These are phyloP conservation scores for Phytophthora hibernalis DNA, from an alignment of 352 stramenopile species.

Conservation along the genomic window DNA sequence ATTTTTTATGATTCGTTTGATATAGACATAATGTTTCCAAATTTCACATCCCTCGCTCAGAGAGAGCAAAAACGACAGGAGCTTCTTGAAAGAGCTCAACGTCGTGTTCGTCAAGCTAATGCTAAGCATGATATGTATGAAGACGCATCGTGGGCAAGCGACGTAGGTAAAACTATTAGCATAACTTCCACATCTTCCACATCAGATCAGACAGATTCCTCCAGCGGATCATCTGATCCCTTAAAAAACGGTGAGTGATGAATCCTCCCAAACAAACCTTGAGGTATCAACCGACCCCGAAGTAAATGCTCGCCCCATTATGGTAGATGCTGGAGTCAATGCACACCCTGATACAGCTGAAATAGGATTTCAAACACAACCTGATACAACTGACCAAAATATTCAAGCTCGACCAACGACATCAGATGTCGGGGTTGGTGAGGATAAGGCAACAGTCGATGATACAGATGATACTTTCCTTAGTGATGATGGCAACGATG, in stretches of 20 bases:
- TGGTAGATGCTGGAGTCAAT: not conserved
- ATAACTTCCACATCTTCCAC: not conserved
- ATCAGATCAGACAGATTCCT: constrained; percentile 6
- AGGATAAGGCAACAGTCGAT: too few relatives aligned
- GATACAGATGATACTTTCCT: too few relatives aligned
- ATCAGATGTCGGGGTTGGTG: not conserved
- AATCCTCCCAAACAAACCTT: constrained; percentile 21
- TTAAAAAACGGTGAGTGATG: constrained; percentile 16
- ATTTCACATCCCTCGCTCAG: not conserved
- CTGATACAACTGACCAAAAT: constrained; percentile 6
- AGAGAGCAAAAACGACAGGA: not conserved
- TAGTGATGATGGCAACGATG: too few relatives aligned
- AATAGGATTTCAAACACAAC: constrained; percentile 1
- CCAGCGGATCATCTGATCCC: not conserved
- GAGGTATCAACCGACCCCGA: not conserved
- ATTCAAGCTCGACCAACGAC: not conserved
- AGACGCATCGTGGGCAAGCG: constrained; percentile 21
- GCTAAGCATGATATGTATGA: constrained; percentile 24
- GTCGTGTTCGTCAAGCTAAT: constrained; percentile 10
- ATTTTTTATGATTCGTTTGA: constrained; percentile 1
- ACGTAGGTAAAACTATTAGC: constrained; percentile 1
- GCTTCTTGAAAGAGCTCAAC: constrained; percentile 20
- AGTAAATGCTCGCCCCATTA: not conserved
- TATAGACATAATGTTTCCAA: not conserved
- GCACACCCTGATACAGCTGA: not conserved